A percentile compares a stretch with the other conserved stretches of the same genome.
These are phyloP conservation scores for Brettanomyces sp. DNA, from an alignment of 805 yeast species.

Conservation along the genomic window DNA sequence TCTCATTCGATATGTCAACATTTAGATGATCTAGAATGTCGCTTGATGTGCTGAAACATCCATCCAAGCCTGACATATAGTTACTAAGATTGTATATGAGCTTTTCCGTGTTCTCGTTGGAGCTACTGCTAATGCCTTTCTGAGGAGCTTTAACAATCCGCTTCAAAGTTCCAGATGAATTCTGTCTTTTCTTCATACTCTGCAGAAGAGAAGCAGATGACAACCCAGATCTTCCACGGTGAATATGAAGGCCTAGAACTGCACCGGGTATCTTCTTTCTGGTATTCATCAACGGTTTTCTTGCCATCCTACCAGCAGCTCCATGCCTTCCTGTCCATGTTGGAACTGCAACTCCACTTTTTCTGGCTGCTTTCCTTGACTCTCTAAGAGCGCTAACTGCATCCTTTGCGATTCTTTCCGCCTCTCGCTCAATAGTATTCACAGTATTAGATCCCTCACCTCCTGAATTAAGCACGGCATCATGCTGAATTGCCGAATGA, in stretches of 20 bases:
- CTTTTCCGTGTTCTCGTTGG: conserved; percentile 3
- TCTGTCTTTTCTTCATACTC: conserved; percentile 35
- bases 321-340: conserved; percentile 97
- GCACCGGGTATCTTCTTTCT: background rate
- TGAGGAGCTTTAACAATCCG: background rate
- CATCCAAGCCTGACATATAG: conserved; percentile 20
- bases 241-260: background rate
- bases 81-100: conserved; percentile 16
- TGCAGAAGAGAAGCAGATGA: conserved; percentile 44
- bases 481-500: conserved; percentile 72
- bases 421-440: conserved; percentile 53
- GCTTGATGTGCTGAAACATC: conserved; percentile 23
- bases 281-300: background rate
- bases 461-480: conserved; percentile 48
- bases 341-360: conserved; percentile 62
- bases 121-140: no score
- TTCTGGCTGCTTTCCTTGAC: conserved; percentile 46
- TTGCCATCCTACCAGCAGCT: conserved; percentile 47
- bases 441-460: conserved; percentile 16
- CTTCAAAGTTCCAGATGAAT: conserved; percentile 1
- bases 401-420: conserved; percentile 46
- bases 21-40: conserved; percentile 19
- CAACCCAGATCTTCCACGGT: conserved; percentile 1
- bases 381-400: conserved; percentile 54
- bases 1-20: conserved; percentile 33